A percentile compares a stretch with the other conserved stretches of the same genome.
These are phyloP conservation scores for Kentomonas sorsogonicus DNA, from an alignment of 208 protist genomes.

Conservation along the genomic window DNA sequence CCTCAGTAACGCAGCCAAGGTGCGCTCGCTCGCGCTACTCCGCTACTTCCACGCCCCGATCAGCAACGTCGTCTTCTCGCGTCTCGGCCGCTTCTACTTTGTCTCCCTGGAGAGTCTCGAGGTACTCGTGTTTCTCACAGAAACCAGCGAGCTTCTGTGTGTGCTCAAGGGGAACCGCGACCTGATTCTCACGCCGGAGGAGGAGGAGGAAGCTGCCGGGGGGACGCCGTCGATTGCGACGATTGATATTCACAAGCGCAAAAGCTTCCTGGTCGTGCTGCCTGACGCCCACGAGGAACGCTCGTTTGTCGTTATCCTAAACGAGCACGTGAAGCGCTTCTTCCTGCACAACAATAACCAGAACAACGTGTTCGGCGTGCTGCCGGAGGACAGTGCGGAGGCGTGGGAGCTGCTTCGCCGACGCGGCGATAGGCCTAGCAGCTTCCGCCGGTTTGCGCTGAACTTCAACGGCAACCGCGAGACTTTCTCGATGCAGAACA, in stretches of 20 bases:
- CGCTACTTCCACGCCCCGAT: slow-evolving; percentile 46
- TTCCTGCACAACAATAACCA: too few species aligned
- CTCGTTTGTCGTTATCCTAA: neutral
- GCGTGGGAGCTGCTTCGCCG: too few species aligned
- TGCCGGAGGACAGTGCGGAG: too few species aligned
- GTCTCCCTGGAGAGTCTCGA: slow-evolving; percentile 57
- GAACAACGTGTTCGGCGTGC: too few species aligned
- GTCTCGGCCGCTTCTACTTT: slow-evolving; percentile 64
- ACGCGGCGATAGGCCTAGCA: too few species aligned
- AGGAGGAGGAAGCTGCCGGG: neutral
- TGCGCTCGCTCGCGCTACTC: too few species aligned
- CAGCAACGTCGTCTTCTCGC: slow-evolving; percentile 45
- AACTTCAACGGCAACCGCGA: too few species aligned
- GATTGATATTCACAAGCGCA: neutral
- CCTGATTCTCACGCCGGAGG: neutral
- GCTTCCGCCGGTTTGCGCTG: too few species aligned
- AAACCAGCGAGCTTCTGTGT: slow-evolving; percentile 42
- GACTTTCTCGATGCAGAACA: too few species aligned
- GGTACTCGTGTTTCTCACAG: slow-evolving; percentile 63
- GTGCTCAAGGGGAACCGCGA: slow-evolving; percentile 16
- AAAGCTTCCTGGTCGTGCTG: neutral
- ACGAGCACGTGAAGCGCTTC: neutral
- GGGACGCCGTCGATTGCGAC: neutral
- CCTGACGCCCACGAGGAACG: neutral
- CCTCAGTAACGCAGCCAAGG: too few species aligned